Conservation (phyloP, 2,329 filamentous ascomycete species). For the Colletotrichum echinochloae region DNA sequence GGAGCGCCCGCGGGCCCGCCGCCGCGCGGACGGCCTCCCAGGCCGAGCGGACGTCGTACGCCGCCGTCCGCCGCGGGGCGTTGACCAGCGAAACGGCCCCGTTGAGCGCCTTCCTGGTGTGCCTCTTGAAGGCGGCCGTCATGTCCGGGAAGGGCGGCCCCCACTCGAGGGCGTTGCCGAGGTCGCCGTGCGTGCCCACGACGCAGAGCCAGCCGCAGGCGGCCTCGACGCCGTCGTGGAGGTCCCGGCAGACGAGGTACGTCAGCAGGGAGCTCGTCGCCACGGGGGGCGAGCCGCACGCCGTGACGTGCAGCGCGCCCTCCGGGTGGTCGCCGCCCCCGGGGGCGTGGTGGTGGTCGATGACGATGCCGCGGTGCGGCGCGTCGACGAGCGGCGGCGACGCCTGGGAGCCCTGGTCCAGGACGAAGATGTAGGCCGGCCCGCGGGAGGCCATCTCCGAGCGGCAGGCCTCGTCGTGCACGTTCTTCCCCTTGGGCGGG, state of each 20-base stretch:
- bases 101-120: constrained; percentile 72
- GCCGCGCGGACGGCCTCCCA: constrained; percentile 69
- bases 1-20: constrained; percentile 62
- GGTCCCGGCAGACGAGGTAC: constrained; percentile 69
- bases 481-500: constrained; percentile 67
- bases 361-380: constrained; percentile 65
- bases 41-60: constrained; percentile 69
- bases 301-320: constrained; percentile 67
- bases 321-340: constrained; percentile 68
- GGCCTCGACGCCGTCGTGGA: constrained; percentile 63
- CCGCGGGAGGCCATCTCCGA: constrained; percentile 61
- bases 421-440: constrained; percentile 53
- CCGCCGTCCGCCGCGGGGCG: constrained; percentile 71
- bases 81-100: constrained; percentile 74
- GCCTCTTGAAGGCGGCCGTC: constrained; percentile 67
- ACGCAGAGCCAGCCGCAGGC: constrained; percentile 71
- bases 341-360: constrained; percentile 73
- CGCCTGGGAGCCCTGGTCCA: constrained; percentile 52
- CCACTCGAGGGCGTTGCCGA: constrained; percentile 75
- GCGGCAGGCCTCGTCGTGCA: constrained; percentile 67
- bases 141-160: constrained; percentile 75
- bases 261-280: constrained; percentile 74
- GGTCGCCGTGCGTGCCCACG: constrained; percentile 75
- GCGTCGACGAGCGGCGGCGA: constrained; percentile 64
- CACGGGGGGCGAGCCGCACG: constrained; percentile 73